phyloP scores from a whole-genome alignment of 2,329 filamentous ascomycete species.

The Colletotrichum trifolii region DNA sequence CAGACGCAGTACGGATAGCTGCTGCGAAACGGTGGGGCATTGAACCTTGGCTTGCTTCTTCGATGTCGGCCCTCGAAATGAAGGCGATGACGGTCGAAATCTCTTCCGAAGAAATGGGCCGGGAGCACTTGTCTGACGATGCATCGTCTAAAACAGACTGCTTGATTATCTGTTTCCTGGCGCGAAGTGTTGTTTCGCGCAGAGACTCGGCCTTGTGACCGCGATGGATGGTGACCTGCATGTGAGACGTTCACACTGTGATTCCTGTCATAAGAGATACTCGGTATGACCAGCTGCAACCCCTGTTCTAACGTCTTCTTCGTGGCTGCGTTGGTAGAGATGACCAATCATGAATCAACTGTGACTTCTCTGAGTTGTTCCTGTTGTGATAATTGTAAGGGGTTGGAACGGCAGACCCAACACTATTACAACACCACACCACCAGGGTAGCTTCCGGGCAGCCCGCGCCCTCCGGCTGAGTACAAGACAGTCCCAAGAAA shows the following conservation, averaged over 20 bases:
- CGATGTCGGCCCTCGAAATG: too few relatives aligned
- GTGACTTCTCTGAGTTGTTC: neutral
- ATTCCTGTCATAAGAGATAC: neutral
- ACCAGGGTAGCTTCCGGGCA: slow-evolving; percentile 19
- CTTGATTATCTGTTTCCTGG: slow-evolving; percentile 16
- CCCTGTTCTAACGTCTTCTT: slow-evolving; percentile 20
- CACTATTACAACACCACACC: slow-evolving; percentile 3
- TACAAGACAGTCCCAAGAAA: slow-evolving; percentile 2
- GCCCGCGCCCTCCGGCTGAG: slow-evolving; percentile 8
- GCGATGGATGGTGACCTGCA: too few relatives aligned
- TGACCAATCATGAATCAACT: slow-evolving; percentile 6
- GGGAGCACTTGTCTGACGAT: slow-evolving; percentile 28
- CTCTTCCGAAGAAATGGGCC: slow-evolving; percentile 14
- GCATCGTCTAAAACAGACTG: slow-evolving; percentile 28
- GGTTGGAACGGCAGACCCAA: slow-evolving; percentile 7
- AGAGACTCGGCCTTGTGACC: neutral
- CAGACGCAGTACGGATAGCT: slow-evolving; percentile 15
- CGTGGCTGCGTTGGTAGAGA: neutral
- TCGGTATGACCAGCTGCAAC: slow-evolving; percentile 8
- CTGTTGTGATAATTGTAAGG: slow-evolving; percentile 4
- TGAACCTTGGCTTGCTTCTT: neutral
- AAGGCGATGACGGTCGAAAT: slow-evolving; percentile 9
- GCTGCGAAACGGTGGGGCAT: slow-evolving; percentile 2
- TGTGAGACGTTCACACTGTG: neutral
- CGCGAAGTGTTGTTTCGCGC: slow-evolving; percentile 17